These are phyloP conservation scores for Pseudodiploospora longispora DNA, from an alignment of 2,329 filamentous ascomycete species.

Conservation along the genomic window DNA sequence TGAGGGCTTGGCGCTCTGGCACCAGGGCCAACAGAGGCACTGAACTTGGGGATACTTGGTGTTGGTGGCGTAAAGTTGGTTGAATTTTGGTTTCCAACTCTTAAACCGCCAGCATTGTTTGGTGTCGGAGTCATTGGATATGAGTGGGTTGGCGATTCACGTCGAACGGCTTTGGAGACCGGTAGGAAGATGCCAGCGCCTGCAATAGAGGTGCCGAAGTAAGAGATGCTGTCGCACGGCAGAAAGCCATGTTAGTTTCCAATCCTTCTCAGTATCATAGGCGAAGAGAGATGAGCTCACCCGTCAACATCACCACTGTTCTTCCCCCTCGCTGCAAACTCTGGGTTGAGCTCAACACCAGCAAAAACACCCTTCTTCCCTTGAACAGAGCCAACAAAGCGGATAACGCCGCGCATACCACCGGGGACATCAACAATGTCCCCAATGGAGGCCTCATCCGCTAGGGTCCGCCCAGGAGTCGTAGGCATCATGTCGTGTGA, in stretches of 20 bases:
- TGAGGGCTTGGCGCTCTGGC: slow-evolving; percentile 60
- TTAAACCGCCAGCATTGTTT: slow-evolving; percentile 48
- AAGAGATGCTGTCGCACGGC: slow-evolving; percentile 45
- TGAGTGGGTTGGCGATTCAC: slow-evolving; percentile 47
- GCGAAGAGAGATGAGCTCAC: slow-evolving; percentile 39
- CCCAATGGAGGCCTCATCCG: slow-evolving; percentile 58
- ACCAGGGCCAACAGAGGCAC: slow-evolving; percentile 74
- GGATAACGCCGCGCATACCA: slow-evolving; percentile 82
- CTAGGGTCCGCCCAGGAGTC: slow-evolving; percentile 44
- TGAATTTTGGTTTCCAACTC: slow-evolving; percentile 47
- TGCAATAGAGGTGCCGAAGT: slow-evolving; percentile 71
- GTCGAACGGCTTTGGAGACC: slow-evolving; percentile 67
- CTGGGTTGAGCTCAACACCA: slow-evolving; percentile 77
- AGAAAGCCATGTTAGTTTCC: slow-evolving; percentile 8
- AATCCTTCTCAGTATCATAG: neutral
- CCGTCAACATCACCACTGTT: slow-evolving; percentile 95
- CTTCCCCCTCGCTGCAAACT: slow-evolving; percentile 79
- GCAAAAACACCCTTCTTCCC: slow-evolving; percentile 90
- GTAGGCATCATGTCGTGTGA: slow-evolving; percentile 30
- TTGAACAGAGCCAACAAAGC: slow-evolving; percentile 77
- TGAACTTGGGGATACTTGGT: slow-evolving; percentile 68
- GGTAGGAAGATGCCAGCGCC: slow-evolving; percentile 93
- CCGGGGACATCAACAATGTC: slow-evolving; percentile 88
- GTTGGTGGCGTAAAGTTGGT: slow-evolving; percentile 57
- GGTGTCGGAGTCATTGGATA: slow-evolving; percentile 62